Percentiles rank a stretch among this genome's conserved stretches.
Evolutionary conservation across 1,284 basidiomycete species (phyloP).

Genomic region (Fomitopsis schrenkii): DNA sequence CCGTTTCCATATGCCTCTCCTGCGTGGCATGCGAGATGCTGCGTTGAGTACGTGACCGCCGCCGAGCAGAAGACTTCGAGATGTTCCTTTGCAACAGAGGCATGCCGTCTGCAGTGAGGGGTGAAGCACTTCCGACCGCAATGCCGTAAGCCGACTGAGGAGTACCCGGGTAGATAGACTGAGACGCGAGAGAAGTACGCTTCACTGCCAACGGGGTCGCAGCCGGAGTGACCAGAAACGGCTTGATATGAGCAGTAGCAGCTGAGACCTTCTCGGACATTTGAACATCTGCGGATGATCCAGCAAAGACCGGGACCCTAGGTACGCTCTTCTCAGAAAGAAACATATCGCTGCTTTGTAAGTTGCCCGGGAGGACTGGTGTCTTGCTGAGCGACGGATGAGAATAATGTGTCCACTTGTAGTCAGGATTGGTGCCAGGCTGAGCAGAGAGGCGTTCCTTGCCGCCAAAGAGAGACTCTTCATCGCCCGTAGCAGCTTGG

Average conservation of each 20-base stretch:
- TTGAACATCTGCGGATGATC: background rate
- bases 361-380: background rate
- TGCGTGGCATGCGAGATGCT: slow-evolving; percentile 24
- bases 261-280: slow-evolving; percentile 9
- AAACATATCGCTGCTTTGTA: background rate
- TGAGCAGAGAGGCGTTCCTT: slow-evolving; percentile 55
- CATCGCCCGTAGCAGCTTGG: slow-evolving; percentile 34
- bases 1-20: slow-evolving; percentile 3
- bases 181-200: slow-evolving; percentile 47
- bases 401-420: slow-evolving; percentile 62
- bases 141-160: slow-evolving; percentile 32
- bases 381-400: slow-evolving; percentile 17
- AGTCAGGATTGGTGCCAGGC: slow-evolving; percentile 38
- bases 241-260: slow-evolving; percentile 7
- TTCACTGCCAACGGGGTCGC: slow-evolving; percentile 19
- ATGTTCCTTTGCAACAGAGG: slow-evolving; percentile 24
- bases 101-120: slow-evolving; percentile 43
- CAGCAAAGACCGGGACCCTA: background rate
- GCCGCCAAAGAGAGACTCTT: slow-evolving; percentile 72
- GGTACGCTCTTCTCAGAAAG: background rate
- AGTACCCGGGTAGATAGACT: slow-evolving; percentile 49
- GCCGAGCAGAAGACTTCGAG: slow-evolving; percentile 20
- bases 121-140: slow-evolving; percentile 38
- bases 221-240: slow-evolving; percentile 14
- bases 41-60: slow-evolving; percentile 17